These are phyloP conservation scores for Blastobotrys capitulatus DNA, from an alignment of 1,139 yeast species.

Conservation along the genomic window DNA sequence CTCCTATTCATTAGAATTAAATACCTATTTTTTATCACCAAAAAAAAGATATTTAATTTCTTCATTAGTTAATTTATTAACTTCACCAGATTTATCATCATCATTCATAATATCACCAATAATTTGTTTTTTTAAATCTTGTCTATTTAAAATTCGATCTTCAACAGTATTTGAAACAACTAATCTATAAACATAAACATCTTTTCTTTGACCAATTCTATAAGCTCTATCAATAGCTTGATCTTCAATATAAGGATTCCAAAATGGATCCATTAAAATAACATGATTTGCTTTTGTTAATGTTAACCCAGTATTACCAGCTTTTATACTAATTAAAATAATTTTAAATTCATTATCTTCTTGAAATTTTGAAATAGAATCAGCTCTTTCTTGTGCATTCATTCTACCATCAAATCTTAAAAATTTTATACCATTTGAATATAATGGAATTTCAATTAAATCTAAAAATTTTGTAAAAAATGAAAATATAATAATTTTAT, in stretches of 20 bases:
- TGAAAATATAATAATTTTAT: slow-evolving; percentile 72
- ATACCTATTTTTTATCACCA: too few relatives aligned
- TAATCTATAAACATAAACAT: slow-evolving; percentile 69
- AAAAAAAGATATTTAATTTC: slow-evolving; percentile 66
- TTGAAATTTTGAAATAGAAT: slow-evolving; percentile 58
- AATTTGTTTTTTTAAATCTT: slow-evolving; percentile 63
- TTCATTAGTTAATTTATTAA: slow-evolving; percentile 58
- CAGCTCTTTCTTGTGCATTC: slow-evolving; percentile 60
- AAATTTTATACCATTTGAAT: slow-evolving; percentile 42
- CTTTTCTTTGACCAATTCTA: slow-evolving; percentile 79
- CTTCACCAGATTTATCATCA: slow-evolving; percentile 56
- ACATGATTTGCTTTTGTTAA: slow-evolving; percentile 92
- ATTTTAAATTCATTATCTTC: slow-evolving; percentile 48
- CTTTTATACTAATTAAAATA: slow-evolving; percentile 70
- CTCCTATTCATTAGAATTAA: too few relatives aligned
- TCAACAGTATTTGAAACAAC: slow-evolving; percentile 69
- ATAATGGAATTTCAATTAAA: slow-evolving; percentile 54
- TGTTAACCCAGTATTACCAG: slow-evolving; percentile 91
- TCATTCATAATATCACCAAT: slow-evolving; percentile 83
- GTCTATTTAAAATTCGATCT: slow-evolving; percentile 75
- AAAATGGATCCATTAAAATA: slow-evolving; percentile 84
- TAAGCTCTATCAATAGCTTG: slow-evolving; percentile 96
- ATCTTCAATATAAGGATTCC: slow-evolving; percentile 96
- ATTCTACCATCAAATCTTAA: slow-evolving; percentile 79
- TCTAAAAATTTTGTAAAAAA: slow-evolving; percentile 80